Evolutionary conservation across 139 green algal species (phyloP), one percentile per base, ranked within the genome.

Genomic region (Auxenochlorella protothecoides): DNA sequence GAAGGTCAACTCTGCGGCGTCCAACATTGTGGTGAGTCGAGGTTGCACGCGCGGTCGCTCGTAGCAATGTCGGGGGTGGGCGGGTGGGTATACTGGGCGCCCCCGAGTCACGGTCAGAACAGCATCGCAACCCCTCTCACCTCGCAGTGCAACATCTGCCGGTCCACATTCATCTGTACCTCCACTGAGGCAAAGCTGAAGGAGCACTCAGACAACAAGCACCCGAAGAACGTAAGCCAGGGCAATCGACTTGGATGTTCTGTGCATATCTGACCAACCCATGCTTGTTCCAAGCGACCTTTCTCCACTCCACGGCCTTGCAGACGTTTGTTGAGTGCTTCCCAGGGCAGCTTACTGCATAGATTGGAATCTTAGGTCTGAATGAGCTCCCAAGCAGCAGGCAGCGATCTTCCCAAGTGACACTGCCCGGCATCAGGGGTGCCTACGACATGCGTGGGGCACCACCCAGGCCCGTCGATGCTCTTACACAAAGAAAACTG

Each of bases 201-300:
- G 65, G 78, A 88, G 57, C 86, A 91, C 68, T 54, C 66, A 2
- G 80, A 85, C 55, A 83, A 78, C 78, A 91, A 85, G 75, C 86
- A 91, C 55, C 59, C 73, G 53, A 89, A 87, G 66, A 61, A 74
- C 62, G 57, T 62, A 11, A 44, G 27, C 0, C 27, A 44, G 27
- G 27, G 27, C 27, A 44, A 44, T 44, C 27, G 27, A 44, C 27
- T 44, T 44, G 27, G 27, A 44, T 44, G 27, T 44, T 44, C 27
- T 44, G 27, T 44, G 27, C 27, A 44, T 44, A 44, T 44, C 27
- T 44, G 27, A 44, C 27, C 27, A 44, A 44, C 27, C 27, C 27
- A 44, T 44, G 27, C 27, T 44, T 44, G 27, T 44, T 44, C 27
- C 27, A 44, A 44, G 27, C 27, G 27, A 44, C 27, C 27, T 44